Evolutionary conservation across 2,329 filamentous ascomycete genomes (phyloP), one percentile per base, ranked within the genome.

Genomic region (Penicillium sp.): DNA sequence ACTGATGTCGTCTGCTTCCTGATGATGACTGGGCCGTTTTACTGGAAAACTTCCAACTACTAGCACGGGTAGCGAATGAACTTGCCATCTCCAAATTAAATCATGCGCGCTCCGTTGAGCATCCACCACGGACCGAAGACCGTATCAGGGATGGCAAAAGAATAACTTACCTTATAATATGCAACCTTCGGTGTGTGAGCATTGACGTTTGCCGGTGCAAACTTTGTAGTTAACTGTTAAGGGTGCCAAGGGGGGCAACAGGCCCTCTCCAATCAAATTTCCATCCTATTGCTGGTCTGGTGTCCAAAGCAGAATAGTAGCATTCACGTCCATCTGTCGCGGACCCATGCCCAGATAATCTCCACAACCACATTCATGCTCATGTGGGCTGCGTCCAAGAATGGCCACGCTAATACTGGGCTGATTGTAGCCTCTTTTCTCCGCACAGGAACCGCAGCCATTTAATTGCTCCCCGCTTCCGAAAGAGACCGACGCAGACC

Each of bases 71-170:
- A 26, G 46, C 55, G 31, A 47, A 55, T 57, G 19, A 19, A 26
- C 38, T n/a, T 3, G 45, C 41, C n/a, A 21, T 54, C 26, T 19
- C 53, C 38, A 57, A 57, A 31, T 49, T 49, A 29, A 26, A 19
- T 21, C 23, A 51, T 11, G n/a, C 44, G n/a, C 2, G 52, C 41
- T 56, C 58, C 58, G 58, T 61, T 29, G 58, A 56, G 48, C 55
- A 62, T 62, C 48, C 55, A 58, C 30, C 60, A 62, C 60, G 60
- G 60, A 62, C 50, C 21, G 44, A 8, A 35, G 44, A 54, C 54
- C 60, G 60, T 55, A 49, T 58, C 50, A n/a, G 54, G 49, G 31
- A 56, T 44, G 49, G 55, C 26, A 61, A 61, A 48, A 44, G 21
- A 44, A 41, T 44, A 8, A 41, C 26, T 21, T 21, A 17, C 35